These are phyloP conservation scores for Irpex rosettiformis DNA, from an alignment of 1,284 basidiomycete species.

Conservation along the genomic window DNA sequence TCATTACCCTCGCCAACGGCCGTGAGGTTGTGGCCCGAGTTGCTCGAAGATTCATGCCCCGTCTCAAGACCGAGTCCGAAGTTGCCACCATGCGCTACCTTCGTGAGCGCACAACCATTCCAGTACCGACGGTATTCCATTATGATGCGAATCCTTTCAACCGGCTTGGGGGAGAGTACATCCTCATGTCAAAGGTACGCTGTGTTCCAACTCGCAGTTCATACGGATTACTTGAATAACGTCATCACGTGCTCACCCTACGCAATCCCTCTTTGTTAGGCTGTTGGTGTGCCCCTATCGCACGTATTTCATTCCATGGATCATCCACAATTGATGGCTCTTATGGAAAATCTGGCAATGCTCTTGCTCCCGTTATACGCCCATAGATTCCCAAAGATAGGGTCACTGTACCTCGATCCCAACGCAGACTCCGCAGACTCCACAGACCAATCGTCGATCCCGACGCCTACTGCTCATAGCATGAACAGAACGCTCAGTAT, in stretches of 20 bases:
- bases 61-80: constrained; percentile 79
- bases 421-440: constrained; percentile 28
- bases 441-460: constrained; percentile 9
- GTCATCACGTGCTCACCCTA: constrained; percentile 15
- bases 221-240: constrained; percentile 1
- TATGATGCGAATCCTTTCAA: constrained; percentile 81
- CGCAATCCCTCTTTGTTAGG: constrained; percentile 37
- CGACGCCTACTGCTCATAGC: constrained; percentile 12
- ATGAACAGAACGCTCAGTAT: constrained; percentile 13
- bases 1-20: constrained; percentile 60
- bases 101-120: constrained; percentile 60
- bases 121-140: constrained; percentile 69
- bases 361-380: constrained; percentile 70
- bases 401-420: constrained; percentile 64
- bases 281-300: constrained; percentile 62
- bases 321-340: constrained; percentile 53
- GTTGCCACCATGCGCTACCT: constrained; percentile 78
- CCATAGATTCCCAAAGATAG: constrained; percentile 68
- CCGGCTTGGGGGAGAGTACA: constrained; percentile 76
- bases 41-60: constrained; percentile 78
- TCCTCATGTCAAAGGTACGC: constrained; percentile 78
- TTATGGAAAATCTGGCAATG: constrained; percentile 65
- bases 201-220: constrained; percentile 8
- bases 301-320: constrained; percentile 65
- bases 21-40: constrained; percentile 70